Percentiles rank a stretch among this genome's conserved stretches.
Evolutionary conservation across 2,329 filamentous ascomycete species (phyloP).

Genomic region (Peltaster fructicola): DNA sequence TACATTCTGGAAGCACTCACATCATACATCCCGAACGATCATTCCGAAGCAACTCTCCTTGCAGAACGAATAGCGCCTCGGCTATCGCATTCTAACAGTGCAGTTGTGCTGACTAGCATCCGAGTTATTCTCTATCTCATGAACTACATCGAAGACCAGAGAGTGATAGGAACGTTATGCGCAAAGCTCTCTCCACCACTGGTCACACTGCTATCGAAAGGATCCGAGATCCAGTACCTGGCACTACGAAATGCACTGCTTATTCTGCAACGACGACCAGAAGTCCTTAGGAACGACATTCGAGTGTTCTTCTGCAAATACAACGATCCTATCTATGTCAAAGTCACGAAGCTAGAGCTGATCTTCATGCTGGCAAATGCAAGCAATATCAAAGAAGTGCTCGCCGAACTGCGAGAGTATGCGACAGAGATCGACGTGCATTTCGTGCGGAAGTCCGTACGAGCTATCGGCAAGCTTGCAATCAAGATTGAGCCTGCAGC

Average conservation of each 20-base stretch:
- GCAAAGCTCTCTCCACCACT: constrained; percentile 87
- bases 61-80: constrained; percentile 92
- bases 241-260: constrained; percentile 84
- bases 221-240: constrained; percentile 94
- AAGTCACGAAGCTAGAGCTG: constrained; percentile 93
- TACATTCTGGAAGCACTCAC: constrained; percentile 96
- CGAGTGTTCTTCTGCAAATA: constrained; percentile 99
- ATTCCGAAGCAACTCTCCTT: constrained; percentile 68
- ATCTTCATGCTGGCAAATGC: constrained; percentile 98
- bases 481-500: constrained; percentile 98
- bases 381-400: constrained; percentile 84
- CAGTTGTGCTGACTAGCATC: constrained; percentile 90
- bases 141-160: constrained; percentile 93
- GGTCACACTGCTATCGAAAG: constrained; percentile 87
- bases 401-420: constrained; percentile 86
- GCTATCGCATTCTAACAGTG: constrained; percentile 89
- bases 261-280: constrained; percentile 80
- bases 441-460: constrained; percentile 93
- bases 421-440: constrained; percentile 97
- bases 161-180: constrained; percentile 70
- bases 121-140: constrained; percentile 92
- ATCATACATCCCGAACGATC: constrained; percentile 91
- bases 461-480: constrained; percentile 90
- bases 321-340: constrained; percentile 98
- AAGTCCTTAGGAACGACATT: constrained; percentile 90